Evolutionary conservation across 1,284 basidiomycete genomes (phyloP), one percentile per base, ranked within the genome.

Genomic region (Leccinum proximum): DNA sequence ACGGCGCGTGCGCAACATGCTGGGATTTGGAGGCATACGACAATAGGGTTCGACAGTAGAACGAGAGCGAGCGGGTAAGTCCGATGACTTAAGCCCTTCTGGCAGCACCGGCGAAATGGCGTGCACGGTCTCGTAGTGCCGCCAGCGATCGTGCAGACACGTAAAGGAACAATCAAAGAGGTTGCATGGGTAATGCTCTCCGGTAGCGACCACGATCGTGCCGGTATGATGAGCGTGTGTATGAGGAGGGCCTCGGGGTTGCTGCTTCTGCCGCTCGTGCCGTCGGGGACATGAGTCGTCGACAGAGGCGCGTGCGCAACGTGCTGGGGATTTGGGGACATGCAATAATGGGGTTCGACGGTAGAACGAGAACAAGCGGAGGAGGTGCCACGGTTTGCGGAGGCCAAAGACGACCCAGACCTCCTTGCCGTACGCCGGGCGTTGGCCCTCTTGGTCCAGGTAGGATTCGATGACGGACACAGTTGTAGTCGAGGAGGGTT

Each of bases 381-480:
- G 69, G 64, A 70, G 70, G 78, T 91, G 97, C 93, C 92, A 97
- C 1, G 94, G 94, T 69, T 87, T 84, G 33, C 97, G 86, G 26
- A 97, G 85, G 50, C 81, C 80, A 80, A 85, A 97, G 48, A 99
- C 96, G 66, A 92, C 92, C 48, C 84, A 79, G 67, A 98, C 84
- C 9, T 91, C 82, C 70, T 96, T 96, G 22, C 92, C 94, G 73
- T 93, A 97, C 10, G 91, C 91, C 18, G 93, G 96, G 37, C 93
- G 83, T 11, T 85, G 80, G 2, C 85, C 86, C 70, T 96, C 94
- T 54, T 82, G 83, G 40, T 87, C 85, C 53, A 99, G 87, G 78
- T 95, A 98, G 37, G 83, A 78, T 62, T 91, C 83, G 62, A 94
- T 87, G 66, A 89, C 87, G 67, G 87, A 84, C 38, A 91, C 26